Evolutionary conservation across 306 rosid genomes (phyloP), one percentile per base, ranked within the genome.

Genomic region (Corylus heterophylla): DNA sequence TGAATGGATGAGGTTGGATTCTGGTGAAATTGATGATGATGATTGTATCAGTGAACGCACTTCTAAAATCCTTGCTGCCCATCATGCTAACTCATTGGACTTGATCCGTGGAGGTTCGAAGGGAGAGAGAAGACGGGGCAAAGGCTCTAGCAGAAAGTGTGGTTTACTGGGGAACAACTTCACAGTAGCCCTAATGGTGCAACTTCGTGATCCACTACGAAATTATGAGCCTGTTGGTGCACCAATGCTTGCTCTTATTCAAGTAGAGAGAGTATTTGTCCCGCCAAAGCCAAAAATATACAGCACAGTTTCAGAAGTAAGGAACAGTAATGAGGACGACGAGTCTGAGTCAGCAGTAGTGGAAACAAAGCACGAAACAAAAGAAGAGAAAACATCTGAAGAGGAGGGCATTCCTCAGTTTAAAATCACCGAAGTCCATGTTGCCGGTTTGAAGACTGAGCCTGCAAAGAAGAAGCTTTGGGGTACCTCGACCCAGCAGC

Each of bases 1-100:
- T 80, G 98, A 95, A 81, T 95, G 97, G 98, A 89, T 86, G 92
- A 91, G 88, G 79, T 52, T 91, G n/a, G 98, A 95, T 87, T 91
- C 98, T 7, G 94, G 98, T 25, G 94, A 95, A 75, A 83, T 95
- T 49, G 97, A 85, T 74, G 98, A 92, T 82, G 91, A 87, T 75
- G 93, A 89, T 56, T 81, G 84, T 74, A 91, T 90, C 82, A 91
- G 98, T 63, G 98, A 91, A 76, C 94, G 79, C 64, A 95, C 97
- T 63, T 85, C 92, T 48, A 86, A 89, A 78, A 86, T 93, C 68
- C 98, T 95, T 69, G 98, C 93, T 0, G 97, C 98, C 4, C 94
- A 95, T 88, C 96, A 91, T 86, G 98, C 96, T 42, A 88, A 91
- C 74, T 86, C 96, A 51, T 81, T 91, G 68, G 96, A 91, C 74